Percentiles rank a stretch among this genome's conserved stretches.
Evolutionary conservation across 164 flowering plant genomes (phyloP).

Genomic region (Liquidambar formosana): DNA sequence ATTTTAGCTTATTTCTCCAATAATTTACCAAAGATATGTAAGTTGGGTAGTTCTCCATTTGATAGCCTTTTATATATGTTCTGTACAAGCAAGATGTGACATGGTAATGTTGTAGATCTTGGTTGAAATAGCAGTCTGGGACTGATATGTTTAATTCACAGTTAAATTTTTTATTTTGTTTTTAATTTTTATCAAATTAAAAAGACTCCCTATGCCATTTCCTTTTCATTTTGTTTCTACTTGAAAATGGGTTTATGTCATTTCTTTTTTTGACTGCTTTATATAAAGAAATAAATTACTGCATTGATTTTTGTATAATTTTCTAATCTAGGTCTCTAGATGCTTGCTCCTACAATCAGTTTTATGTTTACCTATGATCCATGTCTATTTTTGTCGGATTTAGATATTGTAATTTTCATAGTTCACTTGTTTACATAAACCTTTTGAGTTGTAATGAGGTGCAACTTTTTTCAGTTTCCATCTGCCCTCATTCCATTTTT

Average conservation of each 20-base stretch:
- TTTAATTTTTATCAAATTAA: no score
- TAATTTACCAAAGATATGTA: no score
- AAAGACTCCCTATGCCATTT: not conserved
- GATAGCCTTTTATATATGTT: not conserved
- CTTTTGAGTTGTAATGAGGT: not conserved
- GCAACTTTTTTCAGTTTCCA: not conserved
- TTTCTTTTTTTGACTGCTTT: no score
- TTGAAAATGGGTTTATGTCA: not conserved
- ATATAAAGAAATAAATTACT: no score
- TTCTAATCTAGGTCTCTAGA: not conserved
- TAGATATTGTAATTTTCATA: not conserved
- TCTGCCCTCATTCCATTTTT: not conserved
- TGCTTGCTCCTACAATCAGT: not conserved
- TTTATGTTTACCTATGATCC: not conserved
- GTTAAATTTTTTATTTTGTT: no score
- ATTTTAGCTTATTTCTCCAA: no score
- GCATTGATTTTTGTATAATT: not conserved
- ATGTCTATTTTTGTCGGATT: not conserved
- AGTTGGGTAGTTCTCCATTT: not conserved
- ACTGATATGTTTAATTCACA: not conserved
- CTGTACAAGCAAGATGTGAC: not conserved
- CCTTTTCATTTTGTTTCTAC: not conserved
- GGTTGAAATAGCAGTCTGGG: not conserved
- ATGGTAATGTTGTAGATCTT: not conserved
- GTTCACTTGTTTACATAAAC: not conserved